Percentiles rank a stretch among this genome's conserved stretches.
Conservation (phyloP, 192 early-diverging fungal genomes). For the Mycoemilia scoparia region DNA sequence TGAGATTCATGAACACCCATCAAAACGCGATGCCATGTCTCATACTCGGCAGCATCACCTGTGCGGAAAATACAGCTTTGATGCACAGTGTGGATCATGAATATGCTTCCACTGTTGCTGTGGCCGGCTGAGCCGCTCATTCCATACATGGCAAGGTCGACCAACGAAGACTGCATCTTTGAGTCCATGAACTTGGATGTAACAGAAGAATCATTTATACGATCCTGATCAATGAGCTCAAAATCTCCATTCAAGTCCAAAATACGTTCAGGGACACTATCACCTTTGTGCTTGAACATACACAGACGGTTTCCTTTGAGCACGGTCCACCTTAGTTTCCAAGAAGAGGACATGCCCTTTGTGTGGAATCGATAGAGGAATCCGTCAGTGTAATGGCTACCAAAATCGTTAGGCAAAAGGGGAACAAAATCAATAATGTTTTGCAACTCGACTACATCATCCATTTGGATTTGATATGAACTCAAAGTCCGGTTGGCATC, state of each 20-base stretch:
- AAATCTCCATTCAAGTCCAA: constrained; percentile 19
- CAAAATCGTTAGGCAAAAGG: constrained; percentile 28
- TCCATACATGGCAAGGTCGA: constrained; percentile 3
- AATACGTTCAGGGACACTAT: constrained; percentile 10
- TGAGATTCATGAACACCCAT: not conserved
- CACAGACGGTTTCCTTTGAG: constrained; percentile 17
- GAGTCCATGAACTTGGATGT: constrained; percentile 5
- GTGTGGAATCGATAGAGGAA: constrained; percentile 18
- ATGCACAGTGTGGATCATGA: constrained; percentile 17
- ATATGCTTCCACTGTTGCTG: constrained; percentile 10
- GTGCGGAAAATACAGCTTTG: constrained; percentile 1
- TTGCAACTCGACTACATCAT: constrained; percentile 31
- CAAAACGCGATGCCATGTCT: constrained; percentile 4
- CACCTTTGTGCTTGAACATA: constrained; percentile 17
- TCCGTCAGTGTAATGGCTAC: constrained; percentile 27
- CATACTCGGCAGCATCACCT: constrained; percentile 1
- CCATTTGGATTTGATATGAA: constrained; percentile 23
- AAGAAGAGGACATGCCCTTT: constrained; percentile 6
- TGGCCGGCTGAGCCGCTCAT: not conserved
- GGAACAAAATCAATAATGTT: constrained; percentile 27
- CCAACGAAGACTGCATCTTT: constrained; percentile 7
- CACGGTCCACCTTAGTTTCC: constrained; percentile 28
- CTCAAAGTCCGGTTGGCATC: constrained; percentile 28
- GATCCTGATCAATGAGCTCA: constrained; percentile 19
- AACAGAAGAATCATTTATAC: constrained; percentile 17